Conservation (phyloP, 306 rosid species). For the Sechiopsis laciniata region DNA sequence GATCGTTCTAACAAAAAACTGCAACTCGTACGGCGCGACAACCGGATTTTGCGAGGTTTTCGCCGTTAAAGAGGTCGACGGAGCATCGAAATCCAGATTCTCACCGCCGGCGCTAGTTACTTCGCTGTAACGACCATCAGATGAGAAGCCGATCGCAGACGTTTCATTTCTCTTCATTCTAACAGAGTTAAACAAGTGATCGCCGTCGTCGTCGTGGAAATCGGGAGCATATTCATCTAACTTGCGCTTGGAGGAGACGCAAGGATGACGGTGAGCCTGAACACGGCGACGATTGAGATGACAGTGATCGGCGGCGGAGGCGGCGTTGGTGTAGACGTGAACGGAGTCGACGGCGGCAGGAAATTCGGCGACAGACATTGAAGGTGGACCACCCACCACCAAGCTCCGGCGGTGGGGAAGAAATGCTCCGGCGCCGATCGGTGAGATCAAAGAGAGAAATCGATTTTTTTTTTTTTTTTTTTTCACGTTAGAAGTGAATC, state of each 20-base stretch:
- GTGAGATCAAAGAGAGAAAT: neutral
- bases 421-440: neutral
- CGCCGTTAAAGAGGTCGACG: slow-evolving; percentile 25
- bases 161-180: slow-evolving; percentile 63
- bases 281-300: slow-evolving; percentile 24
- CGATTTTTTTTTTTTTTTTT: neutral
- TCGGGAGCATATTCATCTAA: slow-evolving; percentile 49
- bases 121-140: neutral
- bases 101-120: slow-evolving; percentile 20
- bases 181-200: slow-evolving; percentile 39
- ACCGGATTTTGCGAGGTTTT: slow-evolving; percentile 20
- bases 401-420: slow-evolving; percentile 11
- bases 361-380: slow-evolving; percentile 61
- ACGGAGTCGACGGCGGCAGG: slow-evolving; percentile 43
- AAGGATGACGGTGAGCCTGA: slow-evolving; percentile 28
- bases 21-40: slow-evolving; percentile 32
- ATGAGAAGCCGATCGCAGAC: slow-evolving; percentile 38
- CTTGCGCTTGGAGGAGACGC: slow-evolving; percentile 62
- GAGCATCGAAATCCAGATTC: slow-evolving; percentile 33
- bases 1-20: slow-evolving; percentile 61
- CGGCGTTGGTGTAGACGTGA: slow-evolving; percentile 26
- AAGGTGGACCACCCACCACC: slow-evolving; percentile 41
- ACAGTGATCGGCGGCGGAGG: slow-evolving; percentile 22
- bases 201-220: slow-evolving; percentile 28
- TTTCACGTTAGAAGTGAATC: slow-evolving; percentile 3